Evolutionary conservation across 331 rosid genomes (phyloP).

Genomic region (Rhamnella rubrinervis): DNA sequence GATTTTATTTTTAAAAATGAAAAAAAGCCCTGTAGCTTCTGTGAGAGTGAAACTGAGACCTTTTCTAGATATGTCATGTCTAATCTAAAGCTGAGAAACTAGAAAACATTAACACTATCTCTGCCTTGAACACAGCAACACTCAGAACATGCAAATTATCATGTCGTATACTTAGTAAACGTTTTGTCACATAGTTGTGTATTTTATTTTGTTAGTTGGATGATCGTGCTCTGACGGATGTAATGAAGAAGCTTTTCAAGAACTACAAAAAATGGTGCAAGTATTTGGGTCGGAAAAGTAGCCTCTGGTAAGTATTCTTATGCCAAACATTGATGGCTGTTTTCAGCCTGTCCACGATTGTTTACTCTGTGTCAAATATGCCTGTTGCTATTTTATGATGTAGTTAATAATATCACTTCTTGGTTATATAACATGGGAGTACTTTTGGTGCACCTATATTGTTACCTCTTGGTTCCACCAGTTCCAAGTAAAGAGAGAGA

Average conservation of each 20-base stretch:
- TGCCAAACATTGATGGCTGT: constrained; percentile 9
- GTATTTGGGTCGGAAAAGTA: constrained; percentile 93
- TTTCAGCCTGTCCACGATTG: constrained; percentile 10
- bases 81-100: background rate
- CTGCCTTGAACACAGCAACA: background rate
- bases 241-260: constrained; percentile 98
- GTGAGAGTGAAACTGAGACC: background rate
- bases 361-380: background rate
- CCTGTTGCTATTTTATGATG: background rate
- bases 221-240: constrained; percentile 87
- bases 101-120: background rate
- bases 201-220: constrained; percentile 70
- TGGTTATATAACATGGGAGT: background rate
- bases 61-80: background rate
- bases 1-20: background rate
- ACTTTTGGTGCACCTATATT: background rate
- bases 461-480: background rate
- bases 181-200: constrained; percentile 31
- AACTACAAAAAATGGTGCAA: constrained; percentile 98
- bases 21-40: background rate
- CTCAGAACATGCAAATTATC: too few relatives aligned
- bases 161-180: background rate
- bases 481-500: background rate
- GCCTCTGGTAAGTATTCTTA: constrained; percentile 73
- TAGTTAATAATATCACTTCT: background rate